These are phyloP conservation scores for Diaporthe velutina DNA, from an alignment of 2,329 filamentous ascomycete species.

Conservation along the genomic window DNA sequence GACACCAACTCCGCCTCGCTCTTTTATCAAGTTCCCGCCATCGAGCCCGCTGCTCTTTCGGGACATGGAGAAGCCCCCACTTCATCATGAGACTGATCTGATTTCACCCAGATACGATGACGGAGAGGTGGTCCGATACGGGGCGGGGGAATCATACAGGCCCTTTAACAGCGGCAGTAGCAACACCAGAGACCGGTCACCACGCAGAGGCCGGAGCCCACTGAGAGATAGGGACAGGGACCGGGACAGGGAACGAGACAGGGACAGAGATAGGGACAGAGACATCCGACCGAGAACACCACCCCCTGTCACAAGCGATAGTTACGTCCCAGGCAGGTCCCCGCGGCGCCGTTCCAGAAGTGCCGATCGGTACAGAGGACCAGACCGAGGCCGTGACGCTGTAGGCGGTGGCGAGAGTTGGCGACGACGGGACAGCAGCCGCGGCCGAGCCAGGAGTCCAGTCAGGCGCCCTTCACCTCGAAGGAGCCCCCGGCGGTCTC, in stretches of 20 bases:
- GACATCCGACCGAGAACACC: slow-evolving; percentile 45
- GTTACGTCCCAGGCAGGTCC: slow-evolving; percentile 57
- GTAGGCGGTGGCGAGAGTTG: slow-evolving; percentile 49
- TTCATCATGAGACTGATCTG: slow-evolving; percentile 39
- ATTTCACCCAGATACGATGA: slow-evolving; percentile 65
- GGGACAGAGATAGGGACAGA: slow-evolving; percentile 47
- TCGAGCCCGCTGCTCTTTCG: not conserved
- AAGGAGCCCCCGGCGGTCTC: slow-evolving; percentile 47
- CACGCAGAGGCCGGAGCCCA: slow-evolving; percentile 44
- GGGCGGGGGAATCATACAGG: slow-evolving; percentile 72
- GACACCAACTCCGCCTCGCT: not conserved
- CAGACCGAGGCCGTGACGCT: slow-evolving; percentile 52
- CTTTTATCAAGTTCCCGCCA: not conserved
- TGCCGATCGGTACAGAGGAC: slow-evolving; percentile 53
- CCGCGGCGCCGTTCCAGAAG: slow-evolving; percentile 58
- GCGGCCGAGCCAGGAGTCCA: slow-evolving; percentile 53
- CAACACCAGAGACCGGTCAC: slow-evolving; percentile 43
- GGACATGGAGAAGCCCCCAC: not conserved
- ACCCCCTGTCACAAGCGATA: slow-evolving; percentile 51
- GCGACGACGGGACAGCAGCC: slow-evolving; percentile 56
- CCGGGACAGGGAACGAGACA: slow-evolving; percentile 50
- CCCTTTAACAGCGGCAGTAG: slow-evolving; percentile 61
- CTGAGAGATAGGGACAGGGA: slow-evolving; percentile 48
- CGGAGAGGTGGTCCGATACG: slow-evolving; percentile 72
- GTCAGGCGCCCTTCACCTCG: slow-evolving; percentile 50